Conservation (phyloP, 768 basidiomycete species). For the Mycena galopus region DNA sequence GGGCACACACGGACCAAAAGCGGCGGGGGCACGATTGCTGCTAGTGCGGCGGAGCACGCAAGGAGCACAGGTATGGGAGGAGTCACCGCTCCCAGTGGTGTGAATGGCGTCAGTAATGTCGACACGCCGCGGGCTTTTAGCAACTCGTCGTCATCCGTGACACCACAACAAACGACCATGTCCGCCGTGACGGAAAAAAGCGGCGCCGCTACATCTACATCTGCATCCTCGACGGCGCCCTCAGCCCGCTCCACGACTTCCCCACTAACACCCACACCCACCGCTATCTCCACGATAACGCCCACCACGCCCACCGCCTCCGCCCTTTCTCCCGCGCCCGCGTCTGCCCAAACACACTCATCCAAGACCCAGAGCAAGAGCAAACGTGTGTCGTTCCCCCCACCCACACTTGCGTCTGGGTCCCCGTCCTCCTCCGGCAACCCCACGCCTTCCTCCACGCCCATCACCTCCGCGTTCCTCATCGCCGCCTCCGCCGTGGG, state of each 20-base stretch:
- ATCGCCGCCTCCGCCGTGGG: constrained; percentile 2
- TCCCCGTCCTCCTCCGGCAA: neutral
- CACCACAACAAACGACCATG: too few species aligned
- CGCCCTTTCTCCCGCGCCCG: neutral
- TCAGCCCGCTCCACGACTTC: neutral
- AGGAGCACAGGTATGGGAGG: neutral
- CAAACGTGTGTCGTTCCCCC: constrained; percentile 34
- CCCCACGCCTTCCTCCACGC: constrained; percentile 24
- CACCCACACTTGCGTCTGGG: neutral
- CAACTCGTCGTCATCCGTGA: neutral
- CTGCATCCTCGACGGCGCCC: neutral
- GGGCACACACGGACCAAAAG: neutral
- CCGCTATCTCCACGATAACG: neutral
- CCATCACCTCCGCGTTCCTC: constrained; percentile 5
- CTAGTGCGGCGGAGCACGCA: neutral
- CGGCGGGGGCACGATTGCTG: neutral
- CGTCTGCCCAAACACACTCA: too few species aligned
- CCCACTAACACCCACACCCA: neutral
- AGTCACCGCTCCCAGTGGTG: too few species aligned
- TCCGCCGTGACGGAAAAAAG: too few species aligned
- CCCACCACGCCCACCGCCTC: neutral
- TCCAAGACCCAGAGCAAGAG: too few species aligned
- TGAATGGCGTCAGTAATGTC: neutral
- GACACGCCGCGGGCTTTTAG: neutral
- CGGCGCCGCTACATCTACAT: neutral